These are phyloP conservation scores for Penicillium sumatraense DNA, from an alignment of 2,329 filamentous ascomycete genomes.

Conservation along the genomic window DNA sequence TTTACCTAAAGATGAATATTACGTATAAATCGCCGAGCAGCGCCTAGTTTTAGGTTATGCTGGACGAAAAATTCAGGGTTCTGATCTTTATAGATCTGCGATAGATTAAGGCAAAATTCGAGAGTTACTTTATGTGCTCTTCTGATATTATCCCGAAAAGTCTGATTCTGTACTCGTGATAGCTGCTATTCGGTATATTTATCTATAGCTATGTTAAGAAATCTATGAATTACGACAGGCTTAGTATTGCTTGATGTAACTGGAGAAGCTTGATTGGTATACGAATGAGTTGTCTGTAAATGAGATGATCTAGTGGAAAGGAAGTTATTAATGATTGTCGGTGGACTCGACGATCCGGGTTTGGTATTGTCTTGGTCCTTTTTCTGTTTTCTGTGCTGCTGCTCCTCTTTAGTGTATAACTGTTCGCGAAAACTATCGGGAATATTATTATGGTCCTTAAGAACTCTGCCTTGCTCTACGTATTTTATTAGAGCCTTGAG, in stretches of 20 bases:
- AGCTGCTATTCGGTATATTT: background rate
- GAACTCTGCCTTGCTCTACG: conserved; percentile 23
- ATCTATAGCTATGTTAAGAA: background rate
- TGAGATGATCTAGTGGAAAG: conserved; percentile 21
- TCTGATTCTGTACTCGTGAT: background rate
- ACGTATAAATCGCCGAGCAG: background rate
- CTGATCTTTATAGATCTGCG: background rate
- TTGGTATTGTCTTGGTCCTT: conserved; percentile 20
- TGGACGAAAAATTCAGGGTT: background rate
- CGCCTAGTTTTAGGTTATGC: background rate
- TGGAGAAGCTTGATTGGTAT: background rate
- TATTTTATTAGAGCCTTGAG: conserved; percentile 33
- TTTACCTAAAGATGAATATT: background rate
- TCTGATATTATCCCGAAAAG: background rate
- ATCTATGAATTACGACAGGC: background rate
- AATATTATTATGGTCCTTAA: conserved; percentile 33
- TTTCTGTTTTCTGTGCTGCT: conserved; percentile 25
- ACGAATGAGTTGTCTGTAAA: background rate
- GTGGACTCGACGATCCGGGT: conserved; percentile 22
- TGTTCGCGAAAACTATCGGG: conserved; percentile 36
- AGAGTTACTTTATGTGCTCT: background rate
- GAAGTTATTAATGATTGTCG: conserved; percentile 23
- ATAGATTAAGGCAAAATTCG: background rate
- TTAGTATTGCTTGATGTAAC: background rate
- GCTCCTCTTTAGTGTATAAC: conserved; percentile 37